phyloP scores from a whole-genome alignment of 768 basidiomycete species.

The Boletus subparvulus region DNA sequence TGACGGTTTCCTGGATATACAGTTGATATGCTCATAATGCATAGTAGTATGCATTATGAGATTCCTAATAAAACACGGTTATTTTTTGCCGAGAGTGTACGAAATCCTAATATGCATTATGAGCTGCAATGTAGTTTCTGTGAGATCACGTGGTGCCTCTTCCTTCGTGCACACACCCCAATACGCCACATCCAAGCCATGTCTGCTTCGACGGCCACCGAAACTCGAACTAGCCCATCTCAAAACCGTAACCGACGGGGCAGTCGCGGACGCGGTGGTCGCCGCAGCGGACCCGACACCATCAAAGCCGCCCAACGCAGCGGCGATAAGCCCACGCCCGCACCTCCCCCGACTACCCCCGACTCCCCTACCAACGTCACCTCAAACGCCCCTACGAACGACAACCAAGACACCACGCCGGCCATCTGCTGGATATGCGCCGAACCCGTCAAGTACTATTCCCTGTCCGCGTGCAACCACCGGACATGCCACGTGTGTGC shows the following conservation, averaged over 20 bases:
- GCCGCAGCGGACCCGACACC: not conserved
- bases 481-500: conserved; percentile 94
- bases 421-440: conserved; percentile 90
- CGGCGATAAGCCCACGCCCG: not conserved
- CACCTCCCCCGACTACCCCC: not conserved
- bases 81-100: no score
- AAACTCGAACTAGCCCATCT: conserved; percentile 3
- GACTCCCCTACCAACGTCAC: not conserved
- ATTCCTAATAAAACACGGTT: no score
- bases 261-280: not conserved
- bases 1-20: no score
- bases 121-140: no score
- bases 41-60: no score
- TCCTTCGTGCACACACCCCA: not conserved
- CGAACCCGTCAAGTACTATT: conserved; percentile 87
- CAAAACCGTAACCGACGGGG: conserved; percentile 15
- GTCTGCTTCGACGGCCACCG: conserved; percentile 22
- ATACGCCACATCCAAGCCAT: not conserved
- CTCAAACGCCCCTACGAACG: conserved; percentile 13
- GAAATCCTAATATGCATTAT: no score
- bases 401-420: conserved; percentile 35
- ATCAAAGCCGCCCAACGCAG: not conserved
- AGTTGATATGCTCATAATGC: no score
- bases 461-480: conserved; percentile 89
- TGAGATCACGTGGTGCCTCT: no score